Base-by-base conservation (phyloP, 2,329 filamentous ascomycete species). In the Hortaea sp. region DNA sequence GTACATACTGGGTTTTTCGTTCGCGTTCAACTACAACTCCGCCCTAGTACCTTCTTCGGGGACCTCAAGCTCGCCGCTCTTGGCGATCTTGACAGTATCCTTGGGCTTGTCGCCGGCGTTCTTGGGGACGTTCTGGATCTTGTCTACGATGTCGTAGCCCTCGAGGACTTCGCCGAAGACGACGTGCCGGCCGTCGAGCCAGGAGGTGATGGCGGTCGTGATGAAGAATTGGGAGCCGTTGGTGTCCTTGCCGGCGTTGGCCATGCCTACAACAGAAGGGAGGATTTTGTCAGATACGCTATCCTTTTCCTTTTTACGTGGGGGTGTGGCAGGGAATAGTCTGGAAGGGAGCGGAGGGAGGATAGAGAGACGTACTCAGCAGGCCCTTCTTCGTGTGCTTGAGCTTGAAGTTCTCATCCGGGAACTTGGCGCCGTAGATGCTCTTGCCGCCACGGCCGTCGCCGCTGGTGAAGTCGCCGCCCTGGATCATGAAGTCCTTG, bases 361-460 rank as follows among this genome's bases (percentile, higher is more conserved):
- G 20, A 4, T 20, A 20, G 20, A 4, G 7, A 35, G 27, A 58
- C 75, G 58, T 74, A 75, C 74, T 88, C 55, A 92, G 73, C 43
- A 87, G 72, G 61, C 86, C 86, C 69, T 81, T 83, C 78, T 88
- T 88, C 74, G 76, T 79, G 81, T 94, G 87, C 68, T 88, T 89
- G 65, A 90, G 77, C 82, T 92, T 90, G 78, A 94, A 92, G 83
- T 90, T 92, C 81, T 94, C 86, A 62, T 94, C 86, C 55, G 79
- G 70, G 72, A 92, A 92, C 71, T 85, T 86, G 59, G 78, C 75
- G 61, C 86, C 86, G 66, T 90, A 92, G 74, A 92, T 90, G 55
- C 84, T 88, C 77, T 88, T 89, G 69, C 86, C 86, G 65, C 85
- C 85, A 53, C 85, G 89, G 61, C 85, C 78, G 61, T 92, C 85